Conservation (phyloP, 306 rosid species). For the Ormosia semicastrata region DNA sequence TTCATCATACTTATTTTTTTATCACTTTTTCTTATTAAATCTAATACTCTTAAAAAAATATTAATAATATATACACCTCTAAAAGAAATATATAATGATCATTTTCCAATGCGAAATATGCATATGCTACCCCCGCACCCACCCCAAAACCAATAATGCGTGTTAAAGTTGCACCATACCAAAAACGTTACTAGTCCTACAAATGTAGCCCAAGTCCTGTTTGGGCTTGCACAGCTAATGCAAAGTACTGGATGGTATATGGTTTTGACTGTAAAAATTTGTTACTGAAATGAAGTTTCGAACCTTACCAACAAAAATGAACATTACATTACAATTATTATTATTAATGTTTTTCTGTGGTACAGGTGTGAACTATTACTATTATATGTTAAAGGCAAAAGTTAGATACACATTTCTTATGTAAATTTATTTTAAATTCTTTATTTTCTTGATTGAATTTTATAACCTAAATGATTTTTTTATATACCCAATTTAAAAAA, state of each 20-base stretch:
- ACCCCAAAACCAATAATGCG: no score
- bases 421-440: background rate
- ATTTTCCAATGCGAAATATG: background rate
- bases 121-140: background rate
- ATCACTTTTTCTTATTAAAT: no score
- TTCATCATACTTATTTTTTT: no score
- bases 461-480: no score
- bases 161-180: background rate
- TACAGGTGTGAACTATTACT: no score
- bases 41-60: no score
- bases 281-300: background rate
- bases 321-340: background rate
- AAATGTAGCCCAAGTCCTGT: conserved; percentile 22
- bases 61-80: no score
- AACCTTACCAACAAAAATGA: background rate
- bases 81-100: no score
- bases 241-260: background rate
- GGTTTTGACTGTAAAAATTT: conserved; percentile 17
- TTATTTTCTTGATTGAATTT: background rate
- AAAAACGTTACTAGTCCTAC: background rate
- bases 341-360: no score
- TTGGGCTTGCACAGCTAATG: conserved; percentile 32
- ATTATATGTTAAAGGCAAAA: no score
- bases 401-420: no score
- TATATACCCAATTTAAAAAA: background rate